Conservation (phyloP, 805 yeast genomes). For the Pichia exigua region DNA sequence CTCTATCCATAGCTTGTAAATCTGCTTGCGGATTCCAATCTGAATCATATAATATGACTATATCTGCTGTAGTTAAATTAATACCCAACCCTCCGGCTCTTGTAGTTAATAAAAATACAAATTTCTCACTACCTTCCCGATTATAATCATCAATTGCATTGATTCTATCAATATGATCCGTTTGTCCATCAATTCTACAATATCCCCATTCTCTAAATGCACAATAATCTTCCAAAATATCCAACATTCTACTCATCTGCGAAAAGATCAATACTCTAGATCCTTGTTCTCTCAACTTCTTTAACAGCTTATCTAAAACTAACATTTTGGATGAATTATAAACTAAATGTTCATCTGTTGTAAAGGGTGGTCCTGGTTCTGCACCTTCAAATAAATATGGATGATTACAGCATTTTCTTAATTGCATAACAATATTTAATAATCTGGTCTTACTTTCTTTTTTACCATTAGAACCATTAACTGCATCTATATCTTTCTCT, state of each 20-base stretch:
- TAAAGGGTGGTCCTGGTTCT: slow-evolving; percentile 83
- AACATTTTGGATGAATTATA: slow-evolving; percentile 66
- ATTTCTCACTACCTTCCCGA: slow-evolving; percentile 63
- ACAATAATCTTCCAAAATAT: slow-evolving; percentile 74
- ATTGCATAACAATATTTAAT: slow-evolving; percentile 75
- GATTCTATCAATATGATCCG: slow-evolving; percentile 72
- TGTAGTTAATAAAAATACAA: slow-evolving; percentile 69
- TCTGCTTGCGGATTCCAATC: slow-evolving; percentile 92
- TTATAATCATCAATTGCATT: slow-evolving; percentile 73
- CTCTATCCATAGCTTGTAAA: slow-evolving; percentile 85
- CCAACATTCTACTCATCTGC: slow-evolving; percentile 78
- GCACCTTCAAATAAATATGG: slow-evolving; percentile 84
- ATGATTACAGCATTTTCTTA: slow-evolving; percentile 79
- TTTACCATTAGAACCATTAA: slow-evolving; percentile 72
- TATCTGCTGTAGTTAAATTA: slow-evolving; percentile 72
- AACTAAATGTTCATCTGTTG: slow-evolving; percentile 77
- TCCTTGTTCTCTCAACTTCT: slow-evolving; percentile 57
- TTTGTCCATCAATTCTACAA: slow-evolving; percentile 78
- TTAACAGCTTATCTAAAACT: slow-evolving; percentile 59
- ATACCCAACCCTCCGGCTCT: slow-evolving; percentile 91
- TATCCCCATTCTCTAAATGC: slow-evolving; percentile 59
- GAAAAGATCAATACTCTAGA: slow-evolving; percentile 73
- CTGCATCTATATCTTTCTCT: slow-evolving; percentile 79
- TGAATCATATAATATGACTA: slow-evolving; percentile 67
- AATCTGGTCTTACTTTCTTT: slow-evolving; percentile 70